Evolutionary conservation across 768 basidiomycete genomes (phyloP).

Genomic region (Rhizopogon salebrosus): DNA sequence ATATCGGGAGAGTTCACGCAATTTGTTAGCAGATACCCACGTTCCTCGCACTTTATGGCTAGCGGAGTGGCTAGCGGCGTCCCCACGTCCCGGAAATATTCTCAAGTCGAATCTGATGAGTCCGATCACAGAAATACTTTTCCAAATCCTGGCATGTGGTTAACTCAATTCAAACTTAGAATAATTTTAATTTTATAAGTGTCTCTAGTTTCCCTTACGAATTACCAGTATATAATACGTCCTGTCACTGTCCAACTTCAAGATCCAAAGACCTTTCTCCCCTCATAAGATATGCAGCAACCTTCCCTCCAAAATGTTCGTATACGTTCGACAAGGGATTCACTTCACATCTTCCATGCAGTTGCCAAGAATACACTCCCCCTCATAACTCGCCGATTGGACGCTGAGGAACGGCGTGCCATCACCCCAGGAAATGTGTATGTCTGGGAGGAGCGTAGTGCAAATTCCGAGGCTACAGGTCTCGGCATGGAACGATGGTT

Average conservation of each 20-base stretch:
- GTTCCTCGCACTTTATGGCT: conserved; percentile 4
- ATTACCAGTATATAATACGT: conserved; percentile 36
- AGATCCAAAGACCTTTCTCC: conserved; percentile 23
- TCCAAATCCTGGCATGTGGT: conserved; percentile 15
- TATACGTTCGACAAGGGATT: conserved; percentile 74
- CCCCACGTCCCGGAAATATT: conserved; percentile 14
- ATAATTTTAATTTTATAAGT: conserved; percentile 27
- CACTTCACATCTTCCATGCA: conserved; percentile 76
- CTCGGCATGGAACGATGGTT: conserved; percentile 85
- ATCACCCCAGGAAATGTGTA: conserved; percentile 77
- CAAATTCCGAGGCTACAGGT: conserved; percentile 76
- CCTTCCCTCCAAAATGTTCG: conserved; percentile 74
- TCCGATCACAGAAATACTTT: conserved; percentile 20
- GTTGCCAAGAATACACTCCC: conserved; percentile 65
- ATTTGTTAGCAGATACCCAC: not conserved
- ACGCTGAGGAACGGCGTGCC: conserved; percentile 73
- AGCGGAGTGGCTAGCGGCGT: conserved; percentile 8
- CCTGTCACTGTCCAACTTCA: conserved; percentile 7
- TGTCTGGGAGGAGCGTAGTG: conserved; percentile 85
- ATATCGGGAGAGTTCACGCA: not conserved
- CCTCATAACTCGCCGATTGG: conserved; percentile 75
- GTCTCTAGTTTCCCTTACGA: conserved; percentile 15
- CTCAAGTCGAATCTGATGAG: conserved; percentile 5
- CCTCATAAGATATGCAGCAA: conserved; percentile 50
- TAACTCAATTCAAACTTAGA: conserved; percentile 62